Conservation (phyloP, 2,329 filamentous ascomycete genomes). For the Periglandula ipomoeae region DNA sequence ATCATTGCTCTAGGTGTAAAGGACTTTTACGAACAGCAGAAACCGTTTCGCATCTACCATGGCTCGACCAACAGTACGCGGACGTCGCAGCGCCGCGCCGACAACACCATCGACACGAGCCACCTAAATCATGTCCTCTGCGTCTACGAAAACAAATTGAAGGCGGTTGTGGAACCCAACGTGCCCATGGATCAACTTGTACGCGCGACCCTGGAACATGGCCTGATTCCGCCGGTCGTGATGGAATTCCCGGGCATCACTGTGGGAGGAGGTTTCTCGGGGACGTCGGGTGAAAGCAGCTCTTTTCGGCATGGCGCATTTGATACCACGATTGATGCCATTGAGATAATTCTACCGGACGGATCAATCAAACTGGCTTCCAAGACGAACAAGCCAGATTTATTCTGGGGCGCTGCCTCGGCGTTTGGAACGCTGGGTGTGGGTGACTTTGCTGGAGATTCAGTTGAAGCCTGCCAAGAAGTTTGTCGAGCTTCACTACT, state of each 20-base stretch:
- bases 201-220: slow-evolving; percentile 43
- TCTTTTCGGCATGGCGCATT: slow-evolving; percentile 60
- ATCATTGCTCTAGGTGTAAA: slow-evolving; percentile 33
- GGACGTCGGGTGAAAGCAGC: slow-evolving; percentile 59
- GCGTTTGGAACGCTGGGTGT: slow-evolving; percentile 60
- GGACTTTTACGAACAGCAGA: slow-evolving; percentile 31
- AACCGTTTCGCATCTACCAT: slow-evolving; percentile 66
- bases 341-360: slow-evolving; percentile 57
- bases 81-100: slow-evolving; percentile 35
- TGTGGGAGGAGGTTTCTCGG: slow-evolving; percentile 57
- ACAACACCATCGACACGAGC: slow-evolving; percentile 59
- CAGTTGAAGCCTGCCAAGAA: slow-evolving; percentile 44
- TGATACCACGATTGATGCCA: slow-evolving; percentile 48
- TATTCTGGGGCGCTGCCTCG: slow-evolving; percentile 57
- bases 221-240: slow-evolving; percentile 54
- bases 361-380: slow-evolving; percentile 49
- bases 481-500: slow-evolving; percentile 51
- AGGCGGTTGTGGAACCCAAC: slow-evolving; percentile 60
- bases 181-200: slow-evolving; percentile 59
- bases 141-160: slow-evolving; percentile 43
- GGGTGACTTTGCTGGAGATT: slow-evolving; percentile 53
- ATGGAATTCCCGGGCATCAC: slow-evolving; percentile 70
- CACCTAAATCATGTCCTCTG: slow-evolving; percentile 51
- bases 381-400: slow-evolving; percentile 42
- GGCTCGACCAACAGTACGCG: slow-evolving; percentile 72